A percentile compares a stretch with the other conserved stretches of the same genome.
Evolutionary conservation across 305 asterid species (phyloP).

Genomic region (Euphrasia arctica): DNA sequence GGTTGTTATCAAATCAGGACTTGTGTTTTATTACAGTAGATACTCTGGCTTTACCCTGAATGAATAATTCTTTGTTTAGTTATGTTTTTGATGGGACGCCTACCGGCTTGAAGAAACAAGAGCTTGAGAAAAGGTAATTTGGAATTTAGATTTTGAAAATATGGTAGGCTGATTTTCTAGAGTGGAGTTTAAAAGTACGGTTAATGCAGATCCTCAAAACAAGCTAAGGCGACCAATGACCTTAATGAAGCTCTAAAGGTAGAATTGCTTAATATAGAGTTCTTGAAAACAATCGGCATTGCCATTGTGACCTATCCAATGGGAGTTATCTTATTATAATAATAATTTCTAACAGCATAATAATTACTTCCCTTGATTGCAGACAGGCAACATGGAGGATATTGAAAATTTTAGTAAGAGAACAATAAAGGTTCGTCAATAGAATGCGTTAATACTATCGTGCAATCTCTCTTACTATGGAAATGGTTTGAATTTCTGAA

Average conservation of each 20-base stretch:
- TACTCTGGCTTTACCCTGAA: constrained; percentile 21
- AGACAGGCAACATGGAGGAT: constrained; percentile 73
- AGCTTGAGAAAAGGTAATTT: constrained; percentile 84
- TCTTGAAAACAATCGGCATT: constrained; percentile 11
- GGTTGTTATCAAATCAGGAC: not conserved
- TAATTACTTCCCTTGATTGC: constrained; percentile 29
- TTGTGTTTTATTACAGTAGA: not conserved
- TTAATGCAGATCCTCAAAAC: constrained; percentile 59
- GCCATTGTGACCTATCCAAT: constrained; percentile 8
- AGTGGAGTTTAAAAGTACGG: constrained; percentile 11
- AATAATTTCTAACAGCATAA: constrained; percentile 19
- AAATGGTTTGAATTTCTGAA: not conserved
- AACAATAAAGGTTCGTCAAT: constrained; percentile 70
- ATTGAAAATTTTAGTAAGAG: constrained; percentile 94
- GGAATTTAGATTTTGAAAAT: constrained; percentile 9
- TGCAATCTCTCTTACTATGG: constrained; percentile 12
- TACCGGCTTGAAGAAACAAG: constrained; percentile 82
- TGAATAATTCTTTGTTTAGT: constrained; percentile 34
- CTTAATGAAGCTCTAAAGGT: constrained; percentile 81
- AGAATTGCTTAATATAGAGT: constrained; percentile 14
- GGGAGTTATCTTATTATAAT: constrained; percentile 12
- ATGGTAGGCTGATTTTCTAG: constrained; percentile 15
- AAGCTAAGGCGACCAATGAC: constrained; percentile 77
- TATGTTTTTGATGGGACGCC: constrained; percentile 90
- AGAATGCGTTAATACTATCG: constrained; percentile 2